Evolutionary conservation across 176 grass and related monocot species (phyloP).

Genomic region (Ampelocalamus luodianensis): DNA sequence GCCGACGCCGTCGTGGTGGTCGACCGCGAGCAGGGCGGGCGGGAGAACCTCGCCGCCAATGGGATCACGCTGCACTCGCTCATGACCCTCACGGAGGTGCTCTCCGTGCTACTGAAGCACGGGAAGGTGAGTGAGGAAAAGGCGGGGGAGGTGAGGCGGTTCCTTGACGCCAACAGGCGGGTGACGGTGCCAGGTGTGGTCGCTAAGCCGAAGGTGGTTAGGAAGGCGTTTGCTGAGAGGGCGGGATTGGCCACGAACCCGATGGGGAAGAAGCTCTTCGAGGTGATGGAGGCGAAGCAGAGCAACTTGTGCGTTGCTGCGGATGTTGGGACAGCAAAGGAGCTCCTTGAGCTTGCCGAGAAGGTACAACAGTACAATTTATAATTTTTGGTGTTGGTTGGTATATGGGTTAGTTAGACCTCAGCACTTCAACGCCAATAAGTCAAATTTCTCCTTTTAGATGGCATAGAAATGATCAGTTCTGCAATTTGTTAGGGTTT

Average conservation of each 20-base stretch:
- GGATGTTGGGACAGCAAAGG: constrained; percentile 62
- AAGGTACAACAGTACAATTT: constrained; percentile 40
- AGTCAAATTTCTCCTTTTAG: not conserved
- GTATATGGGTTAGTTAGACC: not conserved
- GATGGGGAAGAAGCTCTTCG: constrained; percentile 66
- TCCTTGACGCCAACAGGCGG: constrained; percentile 66
- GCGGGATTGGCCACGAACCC: constrained; percentile 58
- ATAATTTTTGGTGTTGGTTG: not conserved
- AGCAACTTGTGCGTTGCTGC: constrained; percentile 73
- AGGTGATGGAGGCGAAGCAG: constrained; percentile 75
- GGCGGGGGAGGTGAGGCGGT: constrained; percentile 62
- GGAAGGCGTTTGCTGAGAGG: constrained; percentile 57
- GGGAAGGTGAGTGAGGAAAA: constrained; percentile 59
- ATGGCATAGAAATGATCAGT: not conserved
- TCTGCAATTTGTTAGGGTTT: not conserved
- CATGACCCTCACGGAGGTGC: constrained; percentile 59
- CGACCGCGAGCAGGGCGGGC: constrained; percentile 68
- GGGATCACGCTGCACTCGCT: constrained; percentile 59
- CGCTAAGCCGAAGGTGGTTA: not conserved
- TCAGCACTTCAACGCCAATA: no score
- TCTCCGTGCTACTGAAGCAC: constrained; percentile 51
- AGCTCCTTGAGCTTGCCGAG: constrained; percentile 60
- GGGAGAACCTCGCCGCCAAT: constrained; percentile 59
- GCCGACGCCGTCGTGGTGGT: constrained; percentile 50
- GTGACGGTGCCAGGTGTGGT: constrained; percentile 49